Base-by-base conservation (phyloP, 2,329 filamentous ascomycete species). In the Endothia cerciana region DNA sequence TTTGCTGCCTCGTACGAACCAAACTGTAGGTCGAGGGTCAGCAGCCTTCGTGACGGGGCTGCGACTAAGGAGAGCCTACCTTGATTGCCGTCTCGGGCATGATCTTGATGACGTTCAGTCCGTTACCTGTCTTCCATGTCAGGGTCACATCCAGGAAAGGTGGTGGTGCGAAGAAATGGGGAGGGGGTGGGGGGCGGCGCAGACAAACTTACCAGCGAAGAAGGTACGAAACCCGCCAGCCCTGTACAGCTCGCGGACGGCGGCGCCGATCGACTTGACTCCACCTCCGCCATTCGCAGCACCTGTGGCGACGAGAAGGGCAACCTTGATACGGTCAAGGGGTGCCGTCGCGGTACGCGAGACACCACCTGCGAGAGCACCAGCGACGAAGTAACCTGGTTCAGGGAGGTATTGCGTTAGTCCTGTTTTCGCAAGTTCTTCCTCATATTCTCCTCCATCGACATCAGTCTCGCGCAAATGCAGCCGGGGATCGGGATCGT, bases 11-110 rank as follows among this genome's bases (percentile, higher is more conserved):
- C 95, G 75, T 97, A 99, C 25, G 94, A 94, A 67, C 95, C 95
- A 76, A 99, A 99, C 78, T 83, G 62, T 8, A 41, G 25, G 40
- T 19, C n/a, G 22, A 40, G 38, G 41, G 45, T 55, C 30, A 62
- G 30, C 25, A 30, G 0, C 4, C 8, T 19, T n/a, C 55, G 17
- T 25, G 6, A 4, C 47, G 7, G 17, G 38, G 13, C 1, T 33
- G 13, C 30, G 22, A 19, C 22, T 38, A n/a, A n/a, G 6, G 10
- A 15, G 43, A 60, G 71, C 71, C 45, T 74, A 82, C 81, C 73
- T 97, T 97, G 75, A 99, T 97, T 33, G 95, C 94, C 36, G 94
- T 97, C 80, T 99, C 95, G 0, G 95, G 95, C 93, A 98, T 97
- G 68, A 99, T 95, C 78, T 99, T 99, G 74, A 97, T 78, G 2